Percentiles rank a stretch among this genome's conserved stretches.
phyloP scores from a whole-genome alignment of 2,329 filamentous ascomycete species.

The Cladosporium sp. region DNA sequence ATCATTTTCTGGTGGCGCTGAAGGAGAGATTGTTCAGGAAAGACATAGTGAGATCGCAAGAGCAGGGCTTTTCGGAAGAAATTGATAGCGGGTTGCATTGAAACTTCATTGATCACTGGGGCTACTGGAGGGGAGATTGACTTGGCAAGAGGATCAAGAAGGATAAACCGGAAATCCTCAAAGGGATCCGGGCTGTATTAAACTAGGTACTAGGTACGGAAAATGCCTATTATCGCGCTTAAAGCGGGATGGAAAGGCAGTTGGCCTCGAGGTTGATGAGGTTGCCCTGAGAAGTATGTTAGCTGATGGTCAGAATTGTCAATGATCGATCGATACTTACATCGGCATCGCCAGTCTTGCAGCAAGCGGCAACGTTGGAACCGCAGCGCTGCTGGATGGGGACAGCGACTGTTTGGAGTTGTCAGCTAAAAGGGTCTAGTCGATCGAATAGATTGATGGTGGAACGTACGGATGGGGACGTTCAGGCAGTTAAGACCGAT shows the following conservation, averaged over 20 bases:
- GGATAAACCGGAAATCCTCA: too few species aligned
- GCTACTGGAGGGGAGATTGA: too few species aligned
- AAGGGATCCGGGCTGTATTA: too few species aligned
- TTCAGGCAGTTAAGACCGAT: conserved; percentile 7
- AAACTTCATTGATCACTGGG: too few species aligned
- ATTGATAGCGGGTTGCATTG: too few species aligned
- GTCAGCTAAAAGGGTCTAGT: not conserved
- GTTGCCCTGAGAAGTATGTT: conserved; percentile 2
- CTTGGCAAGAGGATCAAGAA: too few species aligned
- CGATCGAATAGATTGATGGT: not conserved
- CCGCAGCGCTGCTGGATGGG: conserved; percentile 7
- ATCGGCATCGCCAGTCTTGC: conserved; percentile 1
- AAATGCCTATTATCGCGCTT: not conserved
- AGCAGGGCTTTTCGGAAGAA: too few species aligned
- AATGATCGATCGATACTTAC: not conserved
- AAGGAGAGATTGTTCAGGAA: too few species aligned
- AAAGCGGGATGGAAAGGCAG: conserved; percentile 10
- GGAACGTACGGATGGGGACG: conserved; percentile 3
- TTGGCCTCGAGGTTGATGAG: conserved; percentile 12
- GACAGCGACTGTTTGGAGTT: not conserved
- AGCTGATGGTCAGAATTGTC: not conserved
- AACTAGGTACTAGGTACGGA: too few species aligned
- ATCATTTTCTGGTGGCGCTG: too few species aligned
- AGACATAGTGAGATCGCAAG: too few species aligned
- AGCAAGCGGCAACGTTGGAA: conserved; percentile 7